Evolutionary conservation across 345 rosid genomes (phyloP).

Genomic region (Ceriops zippeliana): DNA sequence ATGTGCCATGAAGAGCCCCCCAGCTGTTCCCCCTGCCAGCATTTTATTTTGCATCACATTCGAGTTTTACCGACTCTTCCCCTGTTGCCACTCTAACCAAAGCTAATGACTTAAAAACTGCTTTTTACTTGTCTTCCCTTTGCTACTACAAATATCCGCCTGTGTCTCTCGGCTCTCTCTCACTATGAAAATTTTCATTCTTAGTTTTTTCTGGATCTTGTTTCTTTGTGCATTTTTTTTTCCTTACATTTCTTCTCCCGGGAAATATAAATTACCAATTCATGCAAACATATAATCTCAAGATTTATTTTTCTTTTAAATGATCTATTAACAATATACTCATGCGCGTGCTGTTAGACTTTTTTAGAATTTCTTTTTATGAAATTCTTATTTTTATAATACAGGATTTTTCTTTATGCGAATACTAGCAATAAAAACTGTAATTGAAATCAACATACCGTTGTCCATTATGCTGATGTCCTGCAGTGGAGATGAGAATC

Average conservation of each 20-base stretch:
- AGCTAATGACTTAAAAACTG: not conserved
- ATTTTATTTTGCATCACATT: not conserved
- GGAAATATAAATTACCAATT: not conserved
- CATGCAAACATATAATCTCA: too few relatives aligned
- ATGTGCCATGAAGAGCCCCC: not conserved
- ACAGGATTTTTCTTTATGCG: too few relatives aligned
- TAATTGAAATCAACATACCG: too few relatives aligned
- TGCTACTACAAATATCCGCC: not conserved
- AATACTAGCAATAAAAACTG: too few relatives aligned
- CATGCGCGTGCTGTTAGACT: not conserved
- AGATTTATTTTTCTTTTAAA: too few relatives aligned
- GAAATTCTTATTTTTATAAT: too few relatives aligned
- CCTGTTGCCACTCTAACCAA: not conserved
- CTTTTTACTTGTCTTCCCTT: not conserved
- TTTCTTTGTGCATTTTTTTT: not conserved
- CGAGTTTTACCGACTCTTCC: not conserved
- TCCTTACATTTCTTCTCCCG: not conserved
- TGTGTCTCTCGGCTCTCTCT: not conserved
- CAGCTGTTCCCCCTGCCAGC: not conserved
- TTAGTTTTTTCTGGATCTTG: too few relatives aligned
- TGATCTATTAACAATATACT: too few relatives aligned
- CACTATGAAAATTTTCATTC: not conserved
- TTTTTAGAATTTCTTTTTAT: too few relatives aligned
- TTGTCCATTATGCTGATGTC: too few relatives aligned
- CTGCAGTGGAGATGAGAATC: too few relatives aligned